Evolutionary conservation across 2,329 filamentous ascomycete genomes (phyloP), one percentile per base, ranked within the genome.

Genomic region (Gremmenia infestans): DNA sequence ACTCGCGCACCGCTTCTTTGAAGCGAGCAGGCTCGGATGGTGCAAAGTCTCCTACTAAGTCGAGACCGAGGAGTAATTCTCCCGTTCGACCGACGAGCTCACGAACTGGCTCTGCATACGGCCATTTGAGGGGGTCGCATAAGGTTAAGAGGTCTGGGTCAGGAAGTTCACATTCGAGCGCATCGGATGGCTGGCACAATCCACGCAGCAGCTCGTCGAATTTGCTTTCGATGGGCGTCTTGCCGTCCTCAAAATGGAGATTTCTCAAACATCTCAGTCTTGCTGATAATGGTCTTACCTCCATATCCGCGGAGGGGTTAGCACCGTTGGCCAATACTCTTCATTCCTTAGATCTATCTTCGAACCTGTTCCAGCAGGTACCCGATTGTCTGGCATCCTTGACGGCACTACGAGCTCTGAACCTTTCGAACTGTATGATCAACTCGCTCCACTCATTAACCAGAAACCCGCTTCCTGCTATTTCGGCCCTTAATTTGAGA

Each of bases 361-460:
- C 85, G 50, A 99, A 99, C 68, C 83, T 96, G 35, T 96, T 99
- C 71, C 86, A 85, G n/a, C 89, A 97, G 71, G 88, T 97, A 53
- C 94, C 94, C 1, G 94, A 97, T 71, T 94, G 89, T 66, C 76
- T 99, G 55, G 88, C 92, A 12, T 89, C 84, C 9, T 77, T 99
- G 56, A 91, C 91, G 19, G 87, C 91, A 28, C 81, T 99, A n/a
- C 86, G 92, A 61, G 92, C 94, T 23, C 76, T 99, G 53, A 97
- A 99, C 67, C 79, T 99, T 25, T 96, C 93, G 4, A 89, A 96
- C 67, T 97, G 93, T 78, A 97, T 97, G 92, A 97, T 99, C 60
- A 89, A 93, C 65, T 94, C 91, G 15, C 78, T 99, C 54, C 89
- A 95, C 66, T 96, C 93, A 2, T 78, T 99, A 43, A 86, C 86